phyloP scores from a whole-genome alignment of 257 asterid genomes.

The Plantago ovata region DNA sequence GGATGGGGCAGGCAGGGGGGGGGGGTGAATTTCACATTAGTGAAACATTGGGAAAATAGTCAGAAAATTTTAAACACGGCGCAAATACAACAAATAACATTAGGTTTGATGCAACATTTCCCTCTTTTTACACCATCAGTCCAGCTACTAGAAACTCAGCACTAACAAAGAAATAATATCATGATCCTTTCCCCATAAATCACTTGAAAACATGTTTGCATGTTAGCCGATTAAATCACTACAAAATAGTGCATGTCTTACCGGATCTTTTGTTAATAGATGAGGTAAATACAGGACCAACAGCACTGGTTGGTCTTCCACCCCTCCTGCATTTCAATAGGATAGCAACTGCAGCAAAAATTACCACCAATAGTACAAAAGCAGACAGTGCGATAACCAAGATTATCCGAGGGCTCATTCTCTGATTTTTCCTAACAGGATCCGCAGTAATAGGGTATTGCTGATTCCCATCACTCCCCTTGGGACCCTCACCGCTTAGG shows the following conservation, averaged over 20 bases:
- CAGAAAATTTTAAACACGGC: no score
- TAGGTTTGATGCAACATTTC: no score
- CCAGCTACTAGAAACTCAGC: no score
- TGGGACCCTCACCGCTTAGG: conserved; percentile 64
- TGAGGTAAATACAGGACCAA: conserved; percentile 67
- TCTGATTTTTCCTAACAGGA: conserved; percentile 57
- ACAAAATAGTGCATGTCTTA: conserved; percentile 12
- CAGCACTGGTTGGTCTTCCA: conserved; percentile 64
- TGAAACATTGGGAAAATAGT: no score
- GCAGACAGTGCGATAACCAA: conserved; percentile 76
- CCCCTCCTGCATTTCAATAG: conserved; percentile 73
- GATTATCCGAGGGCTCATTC: conserved; percentile 63
- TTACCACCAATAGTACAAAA: conserved; percentile 71
- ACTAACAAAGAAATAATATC: no score
- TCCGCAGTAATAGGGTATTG: conserved; percentile 80
- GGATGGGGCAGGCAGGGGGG: no score
- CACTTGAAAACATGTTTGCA: no score
- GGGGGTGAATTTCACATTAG: no score
- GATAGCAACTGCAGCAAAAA: conserved; percentile 62
- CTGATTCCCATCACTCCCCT: conserved; percentile 63
- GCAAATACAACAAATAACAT: no score
- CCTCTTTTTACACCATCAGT: no score
- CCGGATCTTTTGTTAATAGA: conserved; percentile 84
- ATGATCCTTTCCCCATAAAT: no score
- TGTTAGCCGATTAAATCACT: no score